A percentile compares a stretch with the other conserved stretches of the same genome.
Conservation (phyloP, 805 yeast species). For the Lipomyces spencermartinsiae region DNA sequence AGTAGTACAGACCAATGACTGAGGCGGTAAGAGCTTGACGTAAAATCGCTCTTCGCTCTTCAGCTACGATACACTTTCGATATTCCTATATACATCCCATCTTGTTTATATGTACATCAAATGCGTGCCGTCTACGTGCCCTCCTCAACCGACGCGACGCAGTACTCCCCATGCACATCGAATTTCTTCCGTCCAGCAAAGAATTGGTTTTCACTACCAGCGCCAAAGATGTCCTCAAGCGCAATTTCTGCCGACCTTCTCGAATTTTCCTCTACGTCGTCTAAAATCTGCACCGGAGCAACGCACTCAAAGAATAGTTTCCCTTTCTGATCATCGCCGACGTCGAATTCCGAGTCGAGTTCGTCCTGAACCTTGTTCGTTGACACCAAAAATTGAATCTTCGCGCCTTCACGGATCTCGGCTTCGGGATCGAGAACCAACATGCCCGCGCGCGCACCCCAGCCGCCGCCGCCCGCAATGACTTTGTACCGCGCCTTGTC, state of each 20-base stretch:
- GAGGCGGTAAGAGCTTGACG: neutral
- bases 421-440: conserved; percentile 71
- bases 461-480: conserved; percentile 77
- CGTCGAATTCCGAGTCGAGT: conserved; percentile 13
- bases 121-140: neutral
- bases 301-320: conserved; percentile 33
- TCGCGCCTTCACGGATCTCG: conserved; percentile 52
- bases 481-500: conserved; percentile 54
- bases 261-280: conserved; percentile 7
- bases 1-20: neutral
- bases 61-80: neutral
- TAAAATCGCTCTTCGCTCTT: too few species aligned
- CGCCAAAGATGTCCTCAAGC: conserved; percentile 34
- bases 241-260: conserved; percentile 22
- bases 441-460: conserved; percentile 73
- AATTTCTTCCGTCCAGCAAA: conserved; percentile 24
- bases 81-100: too few species aligned
- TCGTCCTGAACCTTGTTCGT: neutral
- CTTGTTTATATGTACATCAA: neutral
- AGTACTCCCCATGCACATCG: conserved; percentile 37
- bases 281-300: conserved; percentile 31
- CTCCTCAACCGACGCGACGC: conserved; percentile 25
- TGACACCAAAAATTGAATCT: conserved; percentile 49
- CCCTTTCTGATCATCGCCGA: conserved; percentile 16
- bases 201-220: conserved; percentile 33